A percentile compares a stretch with the other conserved stretches of the same genome.
These are phyloP conservation scores for Streptanthus diversifolius DNA, from an alignment of 345 rosid genomes.

Conservation along the genomic window DNA sequence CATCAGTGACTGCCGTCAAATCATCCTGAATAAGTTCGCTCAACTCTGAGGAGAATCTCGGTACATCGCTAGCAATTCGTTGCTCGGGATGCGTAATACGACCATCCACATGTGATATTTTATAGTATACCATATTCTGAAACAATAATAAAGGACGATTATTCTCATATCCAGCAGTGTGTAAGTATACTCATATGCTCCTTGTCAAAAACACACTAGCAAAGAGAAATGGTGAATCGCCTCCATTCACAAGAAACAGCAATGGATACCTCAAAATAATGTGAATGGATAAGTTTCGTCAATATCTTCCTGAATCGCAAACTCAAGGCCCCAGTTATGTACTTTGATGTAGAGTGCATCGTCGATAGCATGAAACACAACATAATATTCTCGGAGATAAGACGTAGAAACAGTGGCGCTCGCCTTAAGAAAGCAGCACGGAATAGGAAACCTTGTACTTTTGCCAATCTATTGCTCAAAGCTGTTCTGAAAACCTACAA, in stretches of 20 bases:
- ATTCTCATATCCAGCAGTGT: not conserved
- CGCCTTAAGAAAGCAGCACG: constrained; percentile 95
- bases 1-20: constrained; percentile 82
- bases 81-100: constrained; percentile 93
- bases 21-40: constrained; percentile 93
- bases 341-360: constrained; percentile 82
- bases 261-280: constrained; percentile 75
- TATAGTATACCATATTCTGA: constrained; percentile 99
- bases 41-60: constrained; percentile 91
- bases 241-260: not conserved
- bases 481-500: constrained; percentile 81
- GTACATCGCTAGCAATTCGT: constrained; percentile 93
- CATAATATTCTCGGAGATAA: constrained; percentile 86
- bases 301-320: constrained; percentile 84
- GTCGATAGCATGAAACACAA: constrained; percentile 85
- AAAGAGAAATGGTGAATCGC: not conserved
- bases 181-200: constrained; percentile 1
- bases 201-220: constrained; percentile 10
- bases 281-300: constrained; percentile 81
- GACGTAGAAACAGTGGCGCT: constrained; percentile 72
- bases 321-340: constrained; percentile 80
- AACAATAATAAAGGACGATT: constrained; percentile 22
- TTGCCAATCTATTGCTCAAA: constrained; percentile 92
- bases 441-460: constrained; percentile 95
- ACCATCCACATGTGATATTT: constrained; percentile 93